phyloP scores from a whole-genome alignment of 371 early-diverging fungal species.

The Circinella umbellata region DNA sequence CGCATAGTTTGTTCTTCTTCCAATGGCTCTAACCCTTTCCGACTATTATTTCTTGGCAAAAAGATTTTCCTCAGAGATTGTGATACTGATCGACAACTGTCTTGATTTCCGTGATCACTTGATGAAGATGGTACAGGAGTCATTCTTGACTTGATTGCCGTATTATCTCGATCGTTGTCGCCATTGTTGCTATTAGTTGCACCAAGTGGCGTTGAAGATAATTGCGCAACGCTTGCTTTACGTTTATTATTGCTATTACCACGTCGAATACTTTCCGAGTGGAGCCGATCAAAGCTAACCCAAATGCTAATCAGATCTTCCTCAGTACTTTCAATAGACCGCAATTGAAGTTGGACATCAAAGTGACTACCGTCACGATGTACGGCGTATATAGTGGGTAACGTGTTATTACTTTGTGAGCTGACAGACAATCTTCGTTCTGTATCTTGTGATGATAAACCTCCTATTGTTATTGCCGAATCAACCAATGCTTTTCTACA shows the following conservation, averaged over 20 bases:
- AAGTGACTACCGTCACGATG: slow-evolving; percentile 71
- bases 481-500: slow-evolving; percentile 31
- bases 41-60: slow-evolving; percentile 3
- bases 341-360: slow-evolving; percentile 65
- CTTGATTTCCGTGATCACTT: neutral
- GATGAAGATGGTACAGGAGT: neutral
- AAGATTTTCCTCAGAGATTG: neutral
- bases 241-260: slow-evolving; percentile 9
- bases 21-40: neutral
- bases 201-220: too few species aligned
- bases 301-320: slow-evolving; percentile 67
- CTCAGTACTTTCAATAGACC: slow-evolving; percentile 58
- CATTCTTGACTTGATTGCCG: too few species aligned
- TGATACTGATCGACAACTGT: neutral
- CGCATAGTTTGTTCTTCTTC: neutral
- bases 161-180: too few species aligned
- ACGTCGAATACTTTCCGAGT: slow-evolving; percentile 22
- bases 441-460: neutral
- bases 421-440: slow-evolving; percentile 3
- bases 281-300: slow-evolving; percentile 71
- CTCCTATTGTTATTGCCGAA: neutral
- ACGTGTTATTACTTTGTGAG: slow-evolving; percentile 14
- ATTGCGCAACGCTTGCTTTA: neutral
- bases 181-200: too few species aligned
- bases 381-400: slow-evolving; percentile 62